A percentile compares a stretch with the other conserved stretches of the same genome.
Evolutionary conservation across 2,329 filamentous ascomycete species (phyloP).

Genomic region (Claviceps arundinis): DNA sequence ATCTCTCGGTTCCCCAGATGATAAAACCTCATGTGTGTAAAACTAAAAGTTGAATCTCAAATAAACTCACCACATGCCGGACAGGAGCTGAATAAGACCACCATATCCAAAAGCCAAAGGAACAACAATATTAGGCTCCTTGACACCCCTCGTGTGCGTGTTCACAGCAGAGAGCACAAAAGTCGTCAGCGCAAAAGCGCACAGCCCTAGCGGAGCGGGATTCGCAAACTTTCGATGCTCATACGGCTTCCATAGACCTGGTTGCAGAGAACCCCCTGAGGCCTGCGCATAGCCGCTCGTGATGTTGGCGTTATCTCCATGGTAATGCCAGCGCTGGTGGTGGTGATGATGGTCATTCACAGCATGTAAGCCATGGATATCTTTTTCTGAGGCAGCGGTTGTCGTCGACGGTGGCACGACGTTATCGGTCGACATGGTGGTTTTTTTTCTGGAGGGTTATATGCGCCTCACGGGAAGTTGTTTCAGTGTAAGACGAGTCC

Average conservation of each 20-base stretch:
- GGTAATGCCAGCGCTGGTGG: slow-evolving; percentile 10
- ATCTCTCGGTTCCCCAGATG: too few relatives aligned
- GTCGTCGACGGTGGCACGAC: not conserved
- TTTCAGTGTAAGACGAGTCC: too few relatives aligned
- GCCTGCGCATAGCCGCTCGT: slow-evolving; percentile 7
- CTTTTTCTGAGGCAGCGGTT: slow-evolving; percentile 9
- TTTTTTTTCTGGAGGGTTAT: not conserved
- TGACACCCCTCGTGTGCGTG: slow-evolving; percentile 47
- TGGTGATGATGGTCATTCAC: slow-evolving; percentile 1
- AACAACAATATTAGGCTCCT: slow-evolving; percentile 51
- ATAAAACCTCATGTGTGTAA: too few relatives aligned
- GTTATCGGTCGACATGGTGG: slow-evolving; percentile 7
- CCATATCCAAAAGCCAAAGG: slow-evolving; percentile 61
- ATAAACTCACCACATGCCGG: slow-evolving; percentile 68
- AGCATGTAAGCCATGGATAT: slow-evolving; percentile 4
- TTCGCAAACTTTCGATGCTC: slow-evolving; percentile 65
- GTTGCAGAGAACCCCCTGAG: slow-evolving; percentile 56
- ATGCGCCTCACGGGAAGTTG: not conserved
- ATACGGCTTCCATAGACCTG: slow-evolving; percentile 49
- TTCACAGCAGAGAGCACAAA: slow-evolving; percentile 69
- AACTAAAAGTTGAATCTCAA: too few relatives aligned
- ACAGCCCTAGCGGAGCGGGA: slow-evolving; percentile 63
- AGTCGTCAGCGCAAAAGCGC: slow-evolving; percentile 70
- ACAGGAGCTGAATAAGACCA: slow-evolving; percentile 63
- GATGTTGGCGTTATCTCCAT: slow-evolving; percentile 14